These are phyloP conservation scores for Sherardia arvensis DNA, from an alignment of 257 asterid species.

Conservation along the genomic window DNA sequence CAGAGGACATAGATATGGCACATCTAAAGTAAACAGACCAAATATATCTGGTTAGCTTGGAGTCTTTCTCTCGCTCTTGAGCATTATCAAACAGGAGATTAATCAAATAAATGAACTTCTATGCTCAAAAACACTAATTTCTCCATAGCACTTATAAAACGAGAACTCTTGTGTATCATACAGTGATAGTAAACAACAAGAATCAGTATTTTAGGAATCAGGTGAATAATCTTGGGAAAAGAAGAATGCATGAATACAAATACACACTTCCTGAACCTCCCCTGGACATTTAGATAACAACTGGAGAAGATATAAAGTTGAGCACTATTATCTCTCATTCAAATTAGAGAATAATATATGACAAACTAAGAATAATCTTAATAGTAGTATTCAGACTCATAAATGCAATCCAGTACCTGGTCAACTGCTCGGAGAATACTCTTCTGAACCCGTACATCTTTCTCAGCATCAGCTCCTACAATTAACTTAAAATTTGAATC, in stretches of 20 bases:
- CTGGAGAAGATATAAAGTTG: background rate
- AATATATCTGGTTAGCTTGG: no score
- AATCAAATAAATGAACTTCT: background rate
- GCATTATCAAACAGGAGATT: background rate
- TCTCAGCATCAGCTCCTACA: slow-evolving; percentile 76
- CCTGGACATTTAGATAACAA: background rate
- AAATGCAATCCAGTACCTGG: slow-evolving; percentile 39
- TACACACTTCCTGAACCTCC: background rate
- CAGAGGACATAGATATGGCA: background rate
- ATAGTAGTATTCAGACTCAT: background rate
- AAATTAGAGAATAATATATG: background rate
- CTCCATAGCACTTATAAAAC: no score
- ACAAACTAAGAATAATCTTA: background rate
- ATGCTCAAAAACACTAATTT: background rate
- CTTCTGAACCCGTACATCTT: slow-evolving; percentile 74
- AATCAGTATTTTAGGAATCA: background rate
- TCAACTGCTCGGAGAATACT: slow-evolving; percentile 88
- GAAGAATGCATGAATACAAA: background rate
- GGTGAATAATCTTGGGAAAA: background rate
- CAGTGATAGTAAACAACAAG: background rate
- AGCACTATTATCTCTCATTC: background rate
- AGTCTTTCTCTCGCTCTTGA: no score
- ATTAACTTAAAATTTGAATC: slow-evolving; percentile 17
- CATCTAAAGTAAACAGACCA: background rate
- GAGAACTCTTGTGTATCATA: background rate